These are phyloP conservation scores for Ogataea allantospora DNA, from an alignment of 805 yeast species.

Conservation along the genomic window DNA sequence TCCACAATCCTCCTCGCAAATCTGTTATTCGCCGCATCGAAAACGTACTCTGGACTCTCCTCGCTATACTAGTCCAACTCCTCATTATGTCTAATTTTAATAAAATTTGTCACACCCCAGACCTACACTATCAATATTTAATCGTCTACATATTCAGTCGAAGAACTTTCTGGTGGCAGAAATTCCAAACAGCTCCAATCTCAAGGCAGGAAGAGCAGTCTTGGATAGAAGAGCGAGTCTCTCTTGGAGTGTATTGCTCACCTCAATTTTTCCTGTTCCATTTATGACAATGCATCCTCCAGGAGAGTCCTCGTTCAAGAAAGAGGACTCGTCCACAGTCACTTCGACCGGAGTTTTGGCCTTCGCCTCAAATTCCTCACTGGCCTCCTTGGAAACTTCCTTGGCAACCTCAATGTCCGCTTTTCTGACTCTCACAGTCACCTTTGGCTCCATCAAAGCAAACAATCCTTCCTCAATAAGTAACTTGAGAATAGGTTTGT, in stretches of 20 bases:
- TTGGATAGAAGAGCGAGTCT: slow-evolving; percentile 80
- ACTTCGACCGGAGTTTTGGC: slow-evolving; percentile 58
- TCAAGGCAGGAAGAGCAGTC: slow-evolving; percentile 87
- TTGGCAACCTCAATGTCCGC: slow-evolving; percentile 59
- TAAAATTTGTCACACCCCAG: slow-evolving; percentile 13
- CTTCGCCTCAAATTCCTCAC: slow-evolving; percentile 59
- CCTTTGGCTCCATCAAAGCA: slow-evolving; percentile 70
- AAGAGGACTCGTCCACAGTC: slow-evolving; percentile 52
- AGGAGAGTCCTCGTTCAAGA: slow-evolving; percentile 60
- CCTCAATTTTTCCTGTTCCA: slow-evolving; percentile 77
- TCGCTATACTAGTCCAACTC: slow-evolving; percentile 1
- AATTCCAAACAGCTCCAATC: slow-evolving; percentile 86
- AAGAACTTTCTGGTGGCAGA: slow-evolving; percentile 86
- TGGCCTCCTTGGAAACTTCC: slow-evolving; percentile 60
- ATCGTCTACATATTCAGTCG: slow-evolving; percentile 46
- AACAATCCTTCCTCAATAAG: slow-evolving; percentile 76
- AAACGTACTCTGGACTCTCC: not conserved
- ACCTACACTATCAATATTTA: slow-evolving; percentile 13
- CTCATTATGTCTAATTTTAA: slow-evolving; percentile 5
- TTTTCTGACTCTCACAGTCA: slow-evolving; percentile 65
- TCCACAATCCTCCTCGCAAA: not conserved
- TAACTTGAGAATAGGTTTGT: slow-evolving; percentile 68
- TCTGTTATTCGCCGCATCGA: not conserved
- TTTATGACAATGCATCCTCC: slow-evolving; percentile 85
- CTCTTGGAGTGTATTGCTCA: slow-evolving; percentile 91